These are phyloP conservation scores for Spiromastix sp. DNA, from an alignment of 2,329 filamentous ascomycete genomes.

Conservation along the genomic window DNA sequence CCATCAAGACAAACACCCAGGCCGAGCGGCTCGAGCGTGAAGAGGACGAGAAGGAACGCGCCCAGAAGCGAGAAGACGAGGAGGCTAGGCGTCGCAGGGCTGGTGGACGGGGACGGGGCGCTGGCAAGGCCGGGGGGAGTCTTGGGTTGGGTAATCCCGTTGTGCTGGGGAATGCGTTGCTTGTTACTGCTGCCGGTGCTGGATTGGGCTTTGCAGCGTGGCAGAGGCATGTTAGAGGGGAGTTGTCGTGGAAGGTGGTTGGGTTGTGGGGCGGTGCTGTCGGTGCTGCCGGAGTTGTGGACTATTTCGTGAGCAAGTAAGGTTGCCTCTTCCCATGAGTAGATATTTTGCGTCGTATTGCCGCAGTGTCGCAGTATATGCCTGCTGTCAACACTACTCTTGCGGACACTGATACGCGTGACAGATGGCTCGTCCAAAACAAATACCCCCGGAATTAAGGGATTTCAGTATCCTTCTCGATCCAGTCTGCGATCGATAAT, in stretches of 20 bases:
- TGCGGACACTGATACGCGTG: no score
- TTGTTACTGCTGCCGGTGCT: constrained; percentile 30
- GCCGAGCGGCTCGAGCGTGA: constrained; percentile 35
- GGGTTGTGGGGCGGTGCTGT: constrained; percentile 34
- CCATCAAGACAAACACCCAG: constrained; percentile 36
- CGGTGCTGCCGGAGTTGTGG: constrained; percentile 33
- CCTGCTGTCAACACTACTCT: no score
- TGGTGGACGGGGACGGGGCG: constrained; percentile 8
- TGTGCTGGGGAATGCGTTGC: constrained; percentile 35
- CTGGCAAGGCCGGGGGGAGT: constrained; percentile 5
- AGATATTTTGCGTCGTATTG: no score
- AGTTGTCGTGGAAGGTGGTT: constrained; percentile 37
- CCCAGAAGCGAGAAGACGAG: constrained; percentile 15
- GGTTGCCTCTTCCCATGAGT: constrained; percentile 19
- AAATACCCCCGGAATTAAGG: constrained; percentile 40
- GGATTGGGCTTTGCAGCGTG: constrained; percentile 39
- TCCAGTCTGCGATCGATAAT: no score
- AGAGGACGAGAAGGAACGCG: constrained; percentile 19
- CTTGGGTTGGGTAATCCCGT: constrained; percentile 32
- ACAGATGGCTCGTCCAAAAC: constrained; percentile 41
- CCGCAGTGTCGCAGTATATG: no score
- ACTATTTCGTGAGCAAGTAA: constrained; percentile 42
- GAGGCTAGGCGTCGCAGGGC: constrained; percentile 18
- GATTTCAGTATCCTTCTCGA: no score
- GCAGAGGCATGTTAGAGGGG: constrained; percentile 34